Conservation (phyloP, 2,329 filamentous ascomycete genomes). For the Cladosporium colombiae region DNA sequence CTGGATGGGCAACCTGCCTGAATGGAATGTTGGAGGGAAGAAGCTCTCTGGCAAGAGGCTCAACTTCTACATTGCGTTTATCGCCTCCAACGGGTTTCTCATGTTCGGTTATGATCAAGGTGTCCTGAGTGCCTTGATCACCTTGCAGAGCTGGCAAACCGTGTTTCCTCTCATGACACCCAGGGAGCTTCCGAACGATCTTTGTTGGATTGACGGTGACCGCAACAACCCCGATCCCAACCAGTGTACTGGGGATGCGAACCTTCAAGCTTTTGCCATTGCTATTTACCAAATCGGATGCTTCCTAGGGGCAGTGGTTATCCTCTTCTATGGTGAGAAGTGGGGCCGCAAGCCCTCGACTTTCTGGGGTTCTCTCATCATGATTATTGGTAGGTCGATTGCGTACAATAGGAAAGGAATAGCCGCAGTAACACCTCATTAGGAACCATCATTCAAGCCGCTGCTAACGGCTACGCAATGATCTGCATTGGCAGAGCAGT, state of each 20-base stretch:
- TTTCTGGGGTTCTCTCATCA: conserved; percentile 37
- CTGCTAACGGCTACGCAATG: conserved; percentile 44
- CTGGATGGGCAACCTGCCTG: conserved; percentile 20
- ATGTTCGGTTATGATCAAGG: conserved; percentile 30
- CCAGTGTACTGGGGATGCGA: conserved; percentile 33
- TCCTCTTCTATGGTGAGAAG: conserved; percentile 20
- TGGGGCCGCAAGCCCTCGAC: conserved; percentile 21
- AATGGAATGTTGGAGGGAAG: conserved; percentile 17
- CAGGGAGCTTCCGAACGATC: conserved; percentile 16
- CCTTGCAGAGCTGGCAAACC: conserved; percentile 31
- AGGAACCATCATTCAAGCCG: conserved; percentile 46
- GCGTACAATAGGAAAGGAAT: not conserved
- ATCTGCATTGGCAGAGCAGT: conserved; percentile 53
- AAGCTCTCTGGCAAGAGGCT: conserved; percentile 17
- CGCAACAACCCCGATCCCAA: conserved; percentile 13
- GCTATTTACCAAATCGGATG: conserved; percentile 22
- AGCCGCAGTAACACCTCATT: conserved; percentile 40
- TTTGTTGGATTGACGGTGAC: conserved; percentile 15
- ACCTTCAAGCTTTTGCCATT: conserved; percentile 45
- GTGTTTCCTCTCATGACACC: conserved; percentile 20
- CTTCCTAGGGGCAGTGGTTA: conserved; percentile 19
- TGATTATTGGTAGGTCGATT: conserved; percentile 43
- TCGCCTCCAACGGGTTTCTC: conserved; percentile 21
- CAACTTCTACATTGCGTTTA: conserved; percentile 20
- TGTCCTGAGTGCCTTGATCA: conserved; percentile 59